Conservation (phyloP, 2,329 filamentous ascomycete species). For the Ceratocystis huliohia region DNA sequence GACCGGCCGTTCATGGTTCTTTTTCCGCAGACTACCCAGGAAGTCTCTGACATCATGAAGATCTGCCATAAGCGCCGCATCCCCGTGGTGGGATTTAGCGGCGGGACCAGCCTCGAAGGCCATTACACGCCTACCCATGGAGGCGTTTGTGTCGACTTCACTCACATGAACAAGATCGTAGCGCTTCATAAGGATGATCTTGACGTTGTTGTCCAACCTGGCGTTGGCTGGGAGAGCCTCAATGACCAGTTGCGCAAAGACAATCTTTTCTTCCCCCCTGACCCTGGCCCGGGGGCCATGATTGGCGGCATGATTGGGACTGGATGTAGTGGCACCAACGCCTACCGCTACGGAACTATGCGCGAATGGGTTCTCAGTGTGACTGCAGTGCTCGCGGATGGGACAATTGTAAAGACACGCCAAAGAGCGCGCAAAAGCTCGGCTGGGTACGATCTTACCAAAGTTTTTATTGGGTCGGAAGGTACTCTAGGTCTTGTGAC, state of each 20-base stretch:
- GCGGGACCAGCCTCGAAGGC: constrained; percentile 80
- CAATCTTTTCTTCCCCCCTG: constrained; percentile 81
- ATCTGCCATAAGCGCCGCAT: constrained; percentile 69
- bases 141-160: constrained; percentile 77
- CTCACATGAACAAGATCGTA: constrained; percentile 70
- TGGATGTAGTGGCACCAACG: constrained; percentile 65
- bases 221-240: constrained; percentile 73
- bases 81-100: constrained; percentile 75
- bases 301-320: constrained; percentile 83
- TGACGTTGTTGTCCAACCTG: constrained; percentile 66
- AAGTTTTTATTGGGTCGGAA: constrained; percentile 80
- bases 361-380: constrained; percentile 81
- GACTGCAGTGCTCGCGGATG: constrained; percentile 81
- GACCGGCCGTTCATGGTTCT: constrained; percentile 57
- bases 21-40: constrained; percentile 63
- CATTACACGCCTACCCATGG: constrained; percentile 74
- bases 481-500: constrained; percentile 85
- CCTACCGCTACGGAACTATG: constrained; percentile 90
- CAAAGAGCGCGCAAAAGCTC: constrained; percentile 81
- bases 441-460: constrained; percentile 83
- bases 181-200: constrained; percentile 64
- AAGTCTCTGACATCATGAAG: constrained; percentile 80
- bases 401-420: constrained; percentile 77
- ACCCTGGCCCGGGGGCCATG: constrained; percentile 81
- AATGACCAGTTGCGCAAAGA: constrained; percentile 64